Percentiles rank a stretch among this genome's conserved stretches.
phyloP scores from a whole-genome alignment of 2,329 filamentous ascomycete species.

The Zasmidium citrigriseum region DNA sequence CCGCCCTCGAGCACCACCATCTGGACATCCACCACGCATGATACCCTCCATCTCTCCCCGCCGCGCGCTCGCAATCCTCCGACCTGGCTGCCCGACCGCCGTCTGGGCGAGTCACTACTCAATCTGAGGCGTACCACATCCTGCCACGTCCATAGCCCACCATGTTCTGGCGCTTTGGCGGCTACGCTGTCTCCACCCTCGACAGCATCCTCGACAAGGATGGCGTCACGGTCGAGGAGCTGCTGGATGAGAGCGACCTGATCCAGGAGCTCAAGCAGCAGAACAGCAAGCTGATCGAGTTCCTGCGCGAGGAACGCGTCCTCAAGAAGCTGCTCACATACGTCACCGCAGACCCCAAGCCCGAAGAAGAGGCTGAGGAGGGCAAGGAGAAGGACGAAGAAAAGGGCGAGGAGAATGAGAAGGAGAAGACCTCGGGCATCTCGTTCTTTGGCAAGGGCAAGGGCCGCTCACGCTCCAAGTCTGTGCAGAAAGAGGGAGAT shows the following conservation, averaged over 20 bases:
- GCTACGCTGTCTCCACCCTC: conserved; percentile 94
- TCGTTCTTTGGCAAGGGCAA: conserved; percentile 51
- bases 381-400: conserved; percentile 26
- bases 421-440: conserved; percentile 42
- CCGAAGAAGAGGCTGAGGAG: conserved; percentile 47
- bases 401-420: conserved; percentile 54
- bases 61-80: conserved; percentile 3
- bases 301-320: conserved; percentile 82
- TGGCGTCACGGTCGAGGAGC: conserved; percentile 90
- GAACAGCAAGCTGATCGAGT: conserved; percentile 96
- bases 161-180: conserved; percentile 99
- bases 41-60: conserved; percentile 12
- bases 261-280: conserved; percentile 98
- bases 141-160: conserved; percentile 44
- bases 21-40: conserved; percentile 16
- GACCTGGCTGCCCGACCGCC: not conserved
- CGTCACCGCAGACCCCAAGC: conserved; percentile 74
- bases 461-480: conserved; percentile 45
- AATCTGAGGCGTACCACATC: not conserved
- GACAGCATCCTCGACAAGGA: conserved; percentile 95
- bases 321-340: conserved; percentile 86
- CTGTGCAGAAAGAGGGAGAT: conserved; percentile 40
- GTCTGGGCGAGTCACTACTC: not conserved
- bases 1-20: conserved; percentile 3
- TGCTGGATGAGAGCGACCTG: conserved; percentile 92